phyloP scores from a whole-genome alignment of 352 stramenopile species.

The Phytopythium oedochilum region DNA sequence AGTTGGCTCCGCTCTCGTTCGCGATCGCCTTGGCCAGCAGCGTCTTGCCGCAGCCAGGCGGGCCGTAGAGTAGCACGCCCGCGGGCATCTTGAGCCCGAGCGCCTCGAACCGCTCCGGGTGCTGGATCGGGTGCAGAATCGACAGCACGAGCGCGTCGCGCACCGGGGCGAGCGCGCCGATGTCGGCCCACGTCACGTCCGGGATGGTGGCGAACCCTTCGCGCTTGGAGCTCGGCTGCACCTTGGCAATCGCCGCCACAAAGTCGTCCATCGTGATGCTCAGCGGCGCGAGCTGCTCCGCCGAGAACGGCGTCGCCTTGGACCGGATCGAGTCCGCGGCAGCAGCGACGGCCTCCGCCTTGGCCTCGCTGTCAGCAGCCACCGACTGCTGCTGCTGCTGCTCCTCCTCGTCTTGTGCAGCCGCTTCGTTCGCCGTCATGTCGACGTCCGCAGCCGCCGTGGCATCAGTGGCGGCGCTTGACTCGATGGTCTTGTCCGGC shows the following conservation, averaged over 20 bases:
- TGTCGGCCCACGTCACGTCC: slow-evolving; percentile 97
- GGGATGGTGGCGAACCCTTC: slow-evolving; percentile 98
- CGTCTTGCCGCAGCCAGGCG: slow-evolving; percentile 98
- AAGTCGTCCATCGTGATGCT: slow-evolving; percentile 98
- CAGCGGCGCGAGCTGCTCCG: slow-evolving; percentile 87
- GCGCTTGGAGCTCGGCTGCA: slow-evolving; percentile 97
- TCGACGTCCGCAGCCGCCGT: slow-evolving; percentile 1
- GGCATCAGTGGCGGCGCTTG: slow-evolving; percentile 6
- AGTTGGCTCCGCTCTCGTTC: slow-evolving; percentile 98
- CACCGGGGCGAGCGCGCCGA: slow-evolving; percentile 92
- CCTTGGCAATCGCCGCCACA: slow-evolving; percentile 92
- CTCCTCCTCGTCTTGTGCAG: neutral
- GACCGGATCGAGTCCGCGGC: slow-evolving; percentile 63
- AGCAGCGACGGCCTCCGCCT: slow-evolving; percentile 14
- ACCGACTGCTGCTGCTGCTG: no score
- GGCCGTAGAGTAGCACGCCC: slow-evolving; percentile 97
- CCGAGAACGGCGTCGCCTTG: slow-evolving; percentile 79
- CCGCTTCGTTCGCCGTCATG: neutral
- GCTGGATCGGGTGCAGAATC: slow-evolving; percentile 96
- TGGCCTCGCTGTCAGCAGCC: neutral
- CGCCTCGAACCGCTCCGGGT: slow-evolving; percentile 92
- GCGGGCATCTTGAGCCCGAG: slow-evolving; percentile 96
- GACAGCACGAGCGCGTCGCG: slow-evolving; percentile 95
- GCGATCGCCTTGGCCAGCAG: slow-evolving; percentile 98
- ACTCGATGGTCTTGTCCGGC: slow-evolving; percentile 4